phyloP scores from a whole-genome alignment of 106 monocot genomes.

The Allium fistulosum region DNA sequence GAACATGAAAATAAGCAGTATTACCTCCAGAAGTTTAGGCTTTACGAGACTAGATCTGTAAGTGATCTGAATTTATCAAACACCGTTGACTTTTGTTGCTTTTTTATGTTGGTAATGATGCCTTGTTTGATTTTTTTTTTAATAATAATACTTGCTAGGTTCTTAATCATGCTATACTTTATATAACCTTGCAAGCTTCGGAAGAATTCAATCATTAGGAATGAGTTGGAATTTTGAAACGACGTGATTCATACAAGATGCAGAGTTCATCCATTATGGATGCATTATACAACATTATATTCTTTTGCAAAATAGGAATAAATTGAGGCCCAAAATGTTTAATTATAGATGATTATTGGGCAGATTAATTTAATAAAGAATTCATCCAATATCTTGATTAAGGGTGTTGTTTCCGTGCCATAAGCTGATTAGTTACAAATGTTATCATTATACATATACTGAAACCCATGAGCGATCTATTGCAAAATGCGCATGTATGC shows the following conservation, averaged over 20 bases:
- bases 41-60: slow-evolving; percentile 68
- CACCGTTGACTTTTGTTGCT: neutral
- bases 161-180: neutral
- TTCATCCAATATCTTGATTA: too few species aligned
- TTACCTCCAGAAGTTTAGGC: slow-evolving; percentile 59
- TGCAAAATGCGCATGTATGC: too few species aligned
- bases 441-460: neutral
- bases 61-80: slow-evolving; percentile 1
- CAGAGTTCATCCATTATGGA: too few species aligned
- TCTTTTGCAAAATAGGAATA: too few species aligned
- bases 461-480: neutral
- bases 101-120: neutral
- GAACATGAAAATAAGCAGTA: slow-evolving; percentile 6
- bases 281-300: too few species aligned
- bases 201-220: neutral
- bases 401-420: too few species aligned
- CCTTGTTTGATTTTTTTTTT: too few species aligned
- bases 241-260: too few species aligned
- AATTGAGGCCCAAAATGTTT: too few species aligned
- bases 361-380: too few species aligned
- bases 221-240: neutral
- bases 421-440: neutral
- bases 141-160: neutral
- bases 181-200: neutral
- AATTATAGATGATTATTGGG: too few species aligned